These are phyloP conservation scores for Penicillium taxi DNA, from an alignment of 495 filamentous ascomycete genomes.

Conservation along the genomic window DNA sequence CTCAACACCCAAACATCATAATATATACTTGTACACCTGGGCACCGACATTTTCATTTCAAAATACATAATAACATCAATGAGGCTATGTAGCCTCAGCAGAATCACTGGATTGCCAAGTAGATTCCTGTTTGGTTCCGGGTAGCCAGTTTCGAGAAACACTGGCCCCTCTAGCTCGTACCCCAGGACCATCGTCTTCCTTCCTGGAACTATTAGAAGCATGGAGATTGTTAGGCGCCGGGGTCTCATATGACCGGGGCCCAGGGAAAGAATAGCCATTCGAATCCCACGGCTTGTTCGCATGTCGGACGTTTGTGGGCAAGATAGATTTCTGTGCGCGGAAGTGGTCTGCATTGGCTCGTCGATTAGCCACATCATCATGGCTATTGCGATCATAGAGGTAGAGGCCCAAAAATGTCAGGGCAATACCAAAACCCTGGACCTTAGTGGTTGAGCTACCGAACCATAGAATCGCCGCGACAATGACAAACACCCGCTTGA, in stretches of 20 bases:
- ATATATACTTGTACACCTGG: no score
- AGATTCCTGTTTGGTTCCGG: constrained; percentile 72
- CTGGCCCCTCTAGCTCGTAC: constrained; percentile 49
- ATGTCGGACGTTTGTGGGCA: constrained; percentile 54
- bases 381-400: constrained; percentile 87
- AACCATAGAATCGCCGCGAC: constrained; percentile 95
- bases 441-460: constrained; percentile 69
- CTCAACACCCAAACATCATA: no score
- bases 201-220: constrained; percentile 46
- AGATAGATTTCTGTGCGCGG: constrained; percentile 53
- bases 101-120: constrained; percentile 62
- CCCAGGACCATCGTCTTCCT: constrained; percentile 48
- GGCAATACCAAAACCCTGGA: constrained; percentile 77
- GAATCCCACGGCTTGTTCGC: constrained; percentile 31
- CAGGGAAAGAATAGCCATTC: constrained; percentile 35
- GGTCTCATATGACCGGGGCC: constrained; percentile 19
- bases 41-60: no score
- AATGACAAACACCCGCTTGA: constrained; percentile 97
- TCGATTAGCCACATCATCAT: constrained; percentile 75
- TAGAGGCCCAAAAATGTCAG: constrained; percentile 92
- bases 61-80: no score
- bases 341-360: constrained; percentile 49
- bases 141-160: constrained; percentile 53
- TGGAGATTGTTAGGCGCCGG: constrained; percentile 19
- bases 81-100: constrained; percentile 12